These are phyloP conservation scores for Coemansia sp. DNA, from an alignment of 192 early-diverging fungal species.

Conservation along the genomic window DNA sequence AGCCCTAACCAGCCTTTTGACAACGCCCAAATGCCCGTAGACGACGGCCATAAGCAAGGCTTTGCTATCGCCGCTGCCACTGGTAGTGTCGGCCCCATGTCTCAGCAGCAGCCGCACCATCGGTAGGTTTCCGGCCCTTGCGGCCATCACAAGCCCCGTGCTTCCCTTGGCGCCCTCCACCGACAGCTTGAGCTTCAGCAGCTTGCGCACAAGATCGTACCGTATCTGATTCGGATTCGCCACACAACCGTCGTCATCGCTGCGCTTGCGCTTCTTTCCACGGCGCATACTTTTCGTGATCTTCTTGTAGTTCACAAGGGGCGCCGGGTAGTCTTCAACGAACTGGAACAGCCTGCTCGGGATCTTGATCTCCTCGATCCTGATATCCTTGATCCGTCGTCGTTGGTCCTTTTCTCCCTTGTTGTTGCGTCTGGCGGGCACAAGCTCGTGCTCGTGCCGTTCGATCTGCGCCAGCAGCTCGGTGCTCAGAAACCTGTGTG, in stretches of 20 bases:
- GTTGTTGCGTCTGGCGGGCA: not conserved
- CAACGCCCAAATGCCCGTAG: conserved; percentile 40
- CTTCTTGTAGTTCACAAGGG: conserved; percentile 4
- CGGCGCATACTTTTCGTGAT: not conserved
- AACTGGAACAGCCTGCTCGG: conserved; percentile 28
- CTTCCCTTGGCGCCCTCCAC: conserved; percentile 26
- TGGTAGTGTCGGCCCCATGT: conserved; percentile 25
- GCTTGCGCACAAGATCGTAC: conserved; percentile 33
- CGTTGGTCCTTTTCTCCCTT: not conserved
- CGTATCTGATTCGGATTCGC: conserved; percentile 26
- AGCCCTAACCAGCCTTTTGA: conserved; percentile 41
- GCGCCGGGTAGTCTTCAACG: conserved; percentile 11
- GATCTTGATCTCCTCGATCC: conserved; percentile 24
- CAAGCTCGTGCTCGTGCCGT: conserved; percentile 24
- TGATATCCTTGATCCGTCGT: not conserved
- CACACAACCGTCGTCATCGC: not conserved
- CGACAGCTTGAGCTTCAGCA: conserved; percentile 32
- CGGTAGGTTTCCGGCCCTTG: conserved; percentile 39
- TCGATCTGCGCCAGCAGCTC: conserved; percentile 40
- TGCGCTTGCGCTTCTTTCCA: conserved; percentile 21
- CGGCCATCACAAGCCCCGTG: conserved; percentile 36
- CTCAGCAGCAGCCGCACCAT: conserved; percentile 44
- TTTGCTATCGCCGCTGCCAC: conserved; percentile 35
- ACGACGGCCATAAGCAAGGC: conserved; percentile 49
- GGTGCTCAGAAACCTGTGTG: conserved; percentile 32